Base-by-base conservation (phyloP, 495 filamentous ascomycete genomes). In the Penicillium odoratum region DNA sequence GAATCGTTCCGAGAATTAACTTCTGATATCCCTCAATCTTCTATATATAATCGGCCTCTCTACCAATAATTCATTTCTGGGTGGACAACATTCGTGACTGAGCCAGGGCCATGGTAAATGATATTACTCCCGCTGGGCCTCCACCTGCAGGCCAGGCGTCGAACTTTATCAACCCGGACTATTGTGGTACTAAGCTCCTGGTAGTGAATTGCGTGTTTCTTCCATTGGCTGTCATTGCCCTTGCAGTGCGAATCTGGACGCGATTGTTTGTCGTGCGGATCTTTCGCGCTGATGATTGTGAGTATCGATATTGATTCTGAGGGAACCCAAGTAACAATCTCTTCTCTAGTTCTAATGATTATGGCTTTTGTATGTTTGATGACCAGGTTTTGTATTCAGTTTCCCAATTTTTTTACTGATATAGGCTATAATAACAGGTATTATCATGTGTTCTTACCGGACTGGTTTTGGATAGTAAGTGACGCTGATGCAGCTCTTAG, bases 231-330 rank as follows among this genome's bases (percentile, higher is more conserved):
- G 58, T 69, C 0, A 40, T 67, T 43, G 62, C 68, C 7, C 46
- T 77, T n/a, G 52, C 51, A 8, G 55, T 78, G 18, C 60, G 76
- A 10, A 63, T 65, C 38, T 79, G 70, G 66, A 75, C 75, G 10
- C 62, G 70, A 7, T 13, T 69, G 5, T 70, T 69, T 30, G 61
- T 76, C 25, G 67, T 72, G 61, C 69, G 68, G n/a, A 67, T 61
- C 46, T 72, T 76, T 50, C 63, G 67, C 9, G 69, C 58, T 61
- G 75, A 77, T 65, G 76, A 78, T 57, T 74, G 76, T 75, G 51
- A 53, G 73, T 69, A 15, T 18, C 5, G 10, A n/a, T n/a, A n/a
- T 7, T 30, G 26, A 10, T 16, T 38, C 3, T 1, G 6, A 40
- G 3, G 4, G n/a, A 40, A 4, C 36, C 15, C 2, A 44, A 28